Percentiles rank a stretch among this genome's conserved stretches.
Conservation (phyloP, 148 eudicot species). For the Beta vulgaris region DNA sequence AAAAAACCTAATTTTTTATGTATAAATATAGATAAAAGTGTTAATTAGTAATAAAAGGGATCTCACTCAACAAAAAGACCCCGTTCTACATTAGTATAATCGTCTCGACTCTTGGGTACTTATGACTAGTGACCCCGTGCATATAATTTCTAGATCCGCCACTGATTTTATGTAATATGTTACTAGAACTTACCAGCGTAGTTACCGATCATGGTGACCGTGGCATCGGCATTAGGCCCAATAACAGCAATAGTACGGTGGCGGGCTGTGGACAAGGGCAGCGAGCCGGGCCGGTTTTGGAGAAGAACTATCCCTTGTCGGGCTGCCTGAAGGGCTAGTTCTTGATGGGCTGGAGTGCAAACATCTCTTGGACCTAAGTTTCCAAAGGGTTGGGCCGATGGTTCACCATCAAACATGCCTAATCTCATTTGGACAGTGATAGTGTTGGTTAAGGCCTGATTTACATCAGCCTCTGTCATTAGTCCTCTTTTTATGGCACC, state of each 20-base stretch:
- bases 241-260: slow-evolving; percentile 47
- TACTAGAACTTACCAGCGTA: slow-evolving; percentile 44
- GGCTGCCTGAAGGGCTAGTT: slow-evolving; percentile 85
- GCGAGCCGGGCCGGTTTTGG: slow-evolving; percentile 43
- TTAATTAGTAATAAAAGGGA: no score
- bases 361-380: slow-evolving; percentile 70
- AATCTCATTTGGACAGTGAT: slow-evolving; percentile 78
- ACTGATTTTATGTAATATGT: no score
- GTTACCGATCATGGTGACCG: slow-evolving; percentile 59
- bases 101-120: no score
- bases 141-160: no score
- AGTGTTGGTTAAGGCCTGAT: slow-evolving; percentile 62
- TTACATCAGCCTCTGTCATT: slow-evolving; percentile 58
- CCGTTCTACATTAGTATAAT: no score
- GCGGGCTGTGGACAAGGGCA: slow-evolving; percentile 51
- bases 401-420: slow-evolving; percentile 90
- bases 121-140: no score
- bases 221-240: slow-evolving; percentile 62
- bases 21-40: no score
- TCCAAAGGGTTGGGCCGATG: slow-evolving; percentile 56
- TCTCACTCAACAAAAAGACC: no score
- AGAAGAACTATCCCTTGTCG: slow-evolving; percentile 85
- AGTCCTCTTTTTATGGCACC: slow-evolving; percentile 55
- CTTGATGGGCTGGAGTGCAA: slow-evolving; percentile 60
- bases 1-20: no score